phyloP scores from a whole-genome alignment of 768 basidiomycete species.

The Cystofilobasidium macerans region DNA sequence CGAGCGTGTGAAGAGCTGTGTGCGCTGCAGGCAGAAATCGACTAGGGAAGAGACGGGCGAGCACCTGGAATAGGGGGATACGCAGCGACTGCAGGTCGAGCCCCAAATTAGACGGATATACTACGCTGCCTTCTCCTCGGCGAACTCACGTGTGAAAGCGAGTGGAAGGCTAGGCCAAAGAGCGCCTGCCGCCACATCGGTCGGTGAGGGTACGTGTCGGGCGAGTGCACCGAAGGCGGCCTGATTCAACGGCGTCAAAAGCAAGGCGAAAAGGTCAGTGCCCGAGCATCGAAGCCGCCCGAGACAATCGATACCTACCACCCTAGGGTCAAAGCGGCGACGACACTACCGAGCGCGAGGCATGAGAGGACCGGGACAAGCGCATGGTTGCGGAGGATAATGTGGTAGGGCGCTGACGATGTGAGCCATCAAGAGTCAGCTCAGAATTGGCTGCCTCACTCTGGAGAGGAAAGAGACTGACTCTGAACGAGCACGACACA shows the following conservation, averaged over 20 bases:
- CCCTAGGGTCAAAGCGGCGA: slow-evolving; percentile 13
- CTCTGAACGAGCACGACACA: background rate
- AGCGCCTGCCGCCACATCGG: slow-evolving; percentile 1
- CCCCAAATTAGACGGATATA: no score
- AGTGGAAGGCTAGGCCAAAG: slow-evolving; percentile 17
- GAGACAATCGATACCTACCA: no score
- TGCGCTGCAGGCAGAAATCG: background rate
- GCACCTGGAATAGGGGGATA: slow-evolving; percentile 12
- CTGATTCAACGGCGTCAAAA: background rate
- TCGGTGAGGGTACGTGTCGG: slow-evolving; percentile 7
- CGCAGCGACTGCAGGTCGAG: slow-evolving; percentile 18
- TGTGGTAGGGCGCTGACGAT: slow-evolving; percentile 16
- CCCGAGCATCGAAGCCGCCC: no score
- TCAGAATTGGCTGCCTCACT: background rate
- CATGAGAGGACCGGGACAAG: slow-evolving; percentile 19
- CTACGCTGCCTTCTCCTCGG: background rate
- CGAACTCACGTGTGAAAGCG: slow-evolving; percentile 18
- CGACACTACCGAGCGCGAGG: slow-evolving; percentile 4
- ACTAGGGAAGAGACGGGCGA: slow-evolving; percentile 7
- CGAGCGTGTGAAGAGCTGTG: slow-evolving; percentile 9
- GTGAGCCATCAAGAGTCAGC: background rate
- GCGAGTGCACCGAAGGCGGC: slow-evolving; percentile 12
- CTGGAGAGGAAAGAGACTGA: background rate
- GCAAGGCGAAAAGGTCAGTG: no score
- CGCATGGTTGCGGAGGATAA: slow-evolving; percentile 11